Conservation (phyloP, 2,329 filamentous ascomycete genomes). For the Penicillium freii region DNA sequence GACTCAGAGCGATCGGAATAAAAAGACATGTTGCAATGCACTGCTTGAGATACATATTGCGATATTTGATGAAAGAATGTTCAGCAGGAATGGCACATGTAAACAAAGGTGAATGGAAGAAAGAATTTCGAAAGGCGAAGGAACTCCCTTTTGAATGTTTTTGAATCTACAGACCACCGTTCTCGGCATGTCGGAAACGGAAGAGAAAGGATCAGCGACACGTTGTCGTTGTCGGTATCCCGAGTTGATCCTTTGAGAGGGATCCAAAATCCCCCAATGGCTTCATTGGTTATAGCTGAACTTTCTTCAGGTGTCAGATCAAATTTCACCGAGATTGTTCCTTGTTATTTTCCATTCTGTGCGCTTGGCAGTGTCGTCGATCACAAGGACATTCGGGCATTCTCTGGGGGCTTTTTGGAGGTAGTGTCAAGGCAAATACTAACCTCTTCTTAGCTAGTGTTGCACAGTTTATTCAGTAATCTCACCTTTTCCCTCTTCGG, state of each 20-base stretch:
- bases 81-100: neutral
- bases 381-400: neutral
- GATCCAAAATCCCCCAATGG: too few relatives aligned
- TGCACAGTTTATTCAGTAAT: neutral
- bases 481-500: too few relatives aligned
- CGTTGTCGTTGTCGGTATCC: neutral
- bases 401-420: neutral
- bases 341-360: neutral
- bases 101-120: neutral
- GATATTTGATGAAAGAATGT: neutral
- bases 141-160: neutral
- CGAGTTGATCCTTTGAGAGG: neutral
- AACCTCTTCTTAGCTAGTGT: too few relatives aligned
- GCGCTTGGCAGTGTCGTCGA: neutral
- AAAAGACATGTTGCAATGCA: neutral
- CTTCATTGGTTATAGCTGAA: too few relatives aligned
- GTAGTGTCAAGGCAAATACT: neutral
- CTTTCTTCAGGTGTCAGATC: neutral
- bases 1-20: neutral
- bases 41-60: neutral
- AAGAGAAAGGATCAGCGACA: neutral
- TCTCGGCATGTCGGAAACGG: neutral
- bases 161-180: neutral
- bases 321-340: neutral
- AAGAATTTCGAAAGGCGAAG: too few relatives aligned